Conservation (phyloP, 331 rosid genomes). For the Dryas integrifolia region DNA sequence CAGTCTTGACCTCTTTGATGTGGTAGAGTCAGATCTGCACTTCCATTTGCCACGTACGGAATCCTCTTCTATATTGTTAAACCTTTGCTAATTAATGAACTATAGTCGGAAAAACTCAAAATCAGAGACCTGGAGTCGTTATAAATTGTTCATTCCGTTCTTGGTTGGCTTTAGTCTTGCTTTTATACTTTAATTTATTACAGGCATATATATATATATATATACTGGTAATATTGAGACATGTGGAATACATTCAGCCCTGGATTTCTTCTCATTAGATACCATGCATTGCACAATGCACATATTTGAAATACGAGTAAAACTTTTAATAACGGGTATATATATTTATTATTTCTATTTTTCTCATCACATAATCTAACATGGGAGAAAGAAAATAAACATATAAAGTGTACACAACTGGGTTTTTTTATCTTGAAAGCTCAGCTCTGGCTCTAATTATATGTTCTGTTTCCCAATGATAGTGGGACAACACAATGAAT, state of each 20-base stretch:
- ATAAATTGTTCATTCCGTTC: slow-evolving; percentile 12
- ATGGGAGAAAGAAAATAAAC: no score
- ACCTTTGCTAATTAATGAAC: not conserved
- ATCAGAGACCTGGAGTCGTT: not conserved
- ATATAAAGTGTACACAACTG: no score
- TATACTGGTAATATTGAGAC: not conserved
- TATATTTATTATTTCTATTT: no score
- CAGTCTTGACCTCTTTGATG: not conserved
- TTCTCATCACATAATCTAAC: no score
- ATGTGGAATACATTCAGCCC: not conserved
- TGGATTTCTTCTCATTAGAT: not conserved
- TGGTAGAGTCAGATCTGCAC: slow-evolving; percentile 11
- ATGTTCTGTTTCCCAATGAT: not conserved
- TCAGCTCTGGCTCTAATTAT: not conserved
- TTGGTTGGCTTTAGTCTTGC: not conserved
- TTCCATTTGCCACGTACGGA: slow-evolving; percentile 11
- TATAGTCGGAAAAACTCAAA: not conserved
- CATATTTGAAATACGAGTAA: not conserved
- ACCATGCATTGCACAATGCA: not conserved
- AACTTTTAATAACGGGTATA: no score
- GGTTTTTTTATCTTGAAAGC: not conserved
- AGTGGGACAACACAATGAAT: not conserved
- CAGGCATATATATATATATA: not conserved
- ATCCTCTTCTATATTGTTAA: slow-evolving; percentile 1
- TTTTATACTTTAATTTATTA: not conserved